Conservation (phyloP, 163 green algal genomes). For the Scenedesmus sp. region DNA sequence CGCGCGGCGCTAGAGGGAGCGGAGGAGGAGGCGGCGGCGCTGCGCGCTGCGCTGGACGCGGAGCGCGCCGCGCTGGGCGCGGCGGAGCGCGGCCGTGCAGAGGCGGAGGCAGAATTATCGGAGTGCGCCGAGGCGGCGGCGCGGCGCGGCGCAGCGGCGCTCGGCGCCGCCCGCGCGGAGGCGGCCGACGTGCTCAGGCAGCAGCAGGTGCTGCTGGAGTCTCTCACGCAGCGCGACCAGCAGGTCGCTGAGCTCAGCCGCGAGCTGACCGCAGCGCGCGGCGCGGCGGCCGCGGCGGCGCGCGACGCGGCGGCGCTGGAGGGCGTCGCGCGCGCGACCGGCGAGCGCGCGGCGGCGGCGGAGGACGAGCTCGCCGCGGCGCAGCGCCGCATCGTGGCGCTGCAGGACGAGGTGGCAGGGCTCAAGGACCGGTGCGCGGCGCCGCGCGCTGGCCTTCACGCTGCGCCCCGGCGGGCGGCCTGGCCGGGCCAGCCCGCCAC, state of each 20-base stretch:
- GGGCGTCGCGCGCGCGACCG: constrained; percentile 19
- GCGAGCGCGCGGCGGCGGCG: constrained; percentile 22
- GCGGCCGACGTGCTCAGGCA: background rate
- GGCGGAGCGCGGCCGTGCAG: too few relatives aligned
- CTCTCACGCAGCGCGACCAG: constrained; percentile 14
- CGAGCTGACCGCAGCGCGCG: background rate
- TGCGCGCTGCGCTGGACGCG: too few relatives aligned
- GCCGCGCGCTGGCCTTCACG: background rate
- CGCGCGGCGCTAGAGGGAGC: background rate
- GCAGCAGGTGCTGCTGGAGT: constrained; percentile 23
- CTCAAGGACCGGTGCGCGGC: constrained; percentile 21
- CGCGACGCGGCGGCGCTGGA: constrained; percentile 12
- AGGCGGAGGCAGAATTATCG: constrained; percentile 5
- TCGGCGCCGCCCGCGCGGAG: too few relatives aligned
- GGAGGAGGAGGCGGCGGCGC: too few relatives aligned
- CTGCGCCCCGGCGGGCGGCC: too few relatives aligned
- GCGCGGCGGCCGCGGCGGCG: background rate
- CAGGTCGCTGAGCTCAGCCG: background rate
- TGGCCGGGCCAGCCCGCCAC: too few relatives aligned
- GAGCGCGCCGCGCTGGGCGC: too few relatives aligned
- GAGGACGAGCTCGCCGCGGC: constrained; percentile 2
- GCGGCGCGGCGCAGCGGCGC: background rate
- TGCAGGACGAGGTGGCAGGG: constrained; percentile 16
- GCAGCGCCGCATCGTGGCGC: background rate
- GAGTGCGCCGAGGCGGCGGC: too few relatives aligned